A percentile compares a stretch with the other conserved stretches of the same genome.
These are phyloP conservation scores for Auricularia cornea DNA, from an alignment of 768 basidiomycete genomes.

Conservation along the genomic window DNA sequence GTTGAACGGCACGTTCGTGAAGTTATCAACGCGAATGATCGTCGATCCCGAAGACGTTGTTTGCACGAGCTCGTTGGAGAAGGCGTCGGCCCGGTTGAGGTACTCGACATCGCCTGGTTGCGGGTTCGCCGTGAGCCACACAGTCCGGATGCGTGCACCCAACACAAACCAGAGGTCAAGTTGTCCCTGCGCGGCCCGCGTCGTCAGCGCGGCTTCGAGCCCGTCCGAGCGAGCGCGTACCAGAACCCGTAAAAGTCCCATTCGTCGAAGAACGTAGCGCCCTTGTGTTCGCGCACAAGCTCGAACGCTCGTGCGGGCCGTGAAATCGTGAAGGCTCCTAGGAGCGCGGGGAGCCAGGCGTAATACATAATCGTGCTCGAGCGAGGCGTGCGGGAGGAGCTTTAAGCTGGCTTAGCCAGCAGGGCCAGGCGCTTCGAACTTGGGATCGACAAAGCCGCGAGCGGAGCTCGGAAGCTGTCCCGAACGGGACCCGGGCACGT, in stretches of 20 bases:
- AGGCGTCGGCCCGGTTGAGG: conserved; percentile 40
- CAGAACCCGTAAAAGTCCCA: conserved; percentile 47
- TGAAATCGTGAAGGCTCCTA: too few relatives aligned
- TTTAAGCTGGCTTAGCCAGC: too few relatives aligned
- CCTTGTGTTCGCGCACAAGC: conserved; percentile 38
- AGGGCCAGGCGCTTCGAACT: too few relatives aligned
- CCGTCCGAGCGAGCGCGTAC: conserved; percentile 38
- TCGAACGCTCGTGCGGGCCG: conserved; percentile 18
- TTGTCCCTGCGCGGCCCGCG: background rate
- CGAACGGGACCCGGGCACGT: too few relatives aligned
- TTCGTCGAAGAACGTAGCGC: conserved; percentile 42
- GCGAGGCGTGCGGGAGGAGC: too few relatives aligned
- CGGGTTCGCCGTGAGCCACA: background rate
- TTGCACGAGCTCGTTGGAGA: conserved; percentile 44
- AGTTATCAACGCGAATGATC: conserved; percentile 69
- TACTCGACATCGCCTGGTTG: conserved; percentile 54
- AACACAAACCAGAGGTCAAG: background rate
- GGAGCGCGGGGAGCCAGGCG: too few relatives aligned
- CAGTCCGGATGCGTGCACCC: background rate
- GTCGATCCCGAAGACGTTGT: conserved; percentile 54
- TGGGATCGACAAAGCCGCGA: too few relatives aligned
- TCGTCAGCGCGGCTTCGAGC: background rate
- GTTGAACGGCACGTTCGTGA: conserved; percentile 41
- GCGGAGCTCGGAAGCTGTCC: too few relatives aligned
- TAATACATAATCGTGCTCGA: too few relatives aligned